Evolutionary conservation across 1,284 basidiomycete species (phyloP).

Genomic region (Ganoderma multipileum): DNA sequence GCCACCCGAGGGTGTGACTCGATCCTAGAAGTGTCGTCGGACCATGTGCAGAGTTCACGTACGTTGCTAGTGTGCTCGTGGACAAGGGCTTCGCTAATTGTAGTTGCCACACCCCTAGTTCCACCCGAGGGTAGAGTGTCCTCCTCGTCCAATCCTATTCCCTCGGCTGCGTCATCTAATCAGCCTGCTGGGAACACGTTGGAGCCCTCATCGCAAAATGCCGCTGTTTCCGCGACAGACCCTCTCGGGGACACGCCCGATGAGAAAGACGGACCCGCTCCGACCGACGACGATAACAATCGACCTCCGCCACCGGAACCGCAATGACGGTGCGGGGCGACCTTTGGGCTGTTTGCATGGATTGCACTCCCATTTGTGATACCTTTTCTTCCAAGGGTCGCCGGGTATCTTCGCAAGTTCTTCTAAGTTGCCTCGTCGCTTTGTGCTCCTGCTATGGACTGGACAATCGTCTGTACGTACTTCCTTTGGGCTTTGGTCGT

Average conservation of each 20-base stretch:
- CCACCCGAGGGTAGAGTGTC: slow-evolving; percentile 7
- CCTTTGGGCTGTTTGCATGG: slow-evolving; percentile 57
- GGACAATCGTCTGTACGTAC: slow-evolving; percentile 4
- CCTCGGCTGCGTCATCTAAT: slow-evolving; percentile 20
- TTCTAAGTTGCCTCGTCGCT: slow-evolving; percentile 39
- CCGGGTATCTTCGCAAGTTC: slow-evolving; percentile 55
- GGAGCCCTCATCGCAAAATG: not conserved
- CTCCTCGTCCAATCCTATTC: slow-evolving; percentile 13
- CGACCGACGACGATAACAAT: slow-evolving; percentile 14
- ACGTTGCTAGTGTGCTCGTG: slow-evolving; percentile 11
- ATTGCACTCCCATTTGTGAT: slow-evolving; percentile 51
- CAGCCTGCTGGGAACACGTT: slow-evolving; percentile 9
- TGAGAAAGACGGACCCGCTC: slow-evolving; percentile 2
- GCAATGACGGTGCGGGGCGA: slow-evolving; percentile 65
- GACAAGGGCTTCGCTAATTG: slow-evolving; percentile 4
- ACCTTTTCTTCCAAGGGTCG: slow-evolving; percentile 63
- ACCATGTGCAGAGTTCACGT: slow-evolving; percentile 12
- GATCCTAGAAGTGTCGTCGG: slow-evolving; percentile 9
- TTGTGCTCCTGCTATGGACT: slow-evolving; percentile 11
- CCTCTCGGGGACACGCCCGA: slow-evolving; percentile 15
- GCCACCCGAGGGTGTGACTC: slow-evolving; percentile 13
- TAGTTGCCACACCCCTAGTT: slow-evolving; percentile 20
- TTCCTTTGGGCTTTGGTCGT: slow-evolving; percentile 32
- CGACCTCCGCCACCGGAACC: slow-evolving; percentile 28
- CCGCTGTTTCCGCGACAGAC: not conserved